Base-by-base conservation (phyloP, 2,329 filamentous ascomycete species). In the Pseudocercospora cruenta region DNA sequence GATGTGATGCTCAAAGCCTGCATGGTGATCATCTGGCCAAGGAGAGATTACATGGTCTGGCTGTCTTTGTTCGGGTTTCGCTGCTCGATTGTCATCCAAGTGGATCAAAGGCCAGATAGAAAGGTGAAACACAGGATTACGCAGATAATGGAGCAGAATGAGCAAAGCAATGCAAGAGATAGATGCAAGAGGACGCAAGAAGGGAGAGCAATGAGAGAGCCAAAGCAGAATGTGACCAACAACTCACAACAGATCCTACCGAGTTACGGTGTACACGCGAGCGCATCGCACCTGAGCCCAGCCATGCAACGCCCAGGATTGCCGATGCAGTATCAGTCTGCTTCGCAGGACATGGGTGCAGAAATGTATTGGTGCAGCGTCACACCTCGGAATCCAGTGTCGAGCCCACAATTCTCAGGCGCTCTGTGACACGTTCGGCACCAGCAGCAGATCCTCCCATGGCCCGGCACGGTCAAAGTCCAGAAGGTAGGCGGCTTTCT, bases 241-340 rank as follows among this genome's bases (percentile, higher is more conserved):
- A 59, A 26, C 54, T 24, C 24, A 24, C 26, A 59, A 60, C 67
- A 63, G 45, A 58, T 47, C 59, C 64, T 62, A 62, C 60, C 60
- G 54, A 68, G 57, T 70, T 67, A 65, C 64, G 66, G 69, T 70
- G 69, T 67, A 66, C 60, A 70, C 64, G 61, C 66, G 64, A 66
- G 66, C 64, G 62, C 64, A 62, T 63, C 64, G 49, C 62, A 43
- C 51, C 64, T 64, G 58, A 55, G 16, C 58, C 55, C 62, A 63
- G 67, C 65, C 62, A 67, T 65, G 64, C 62, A 62, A 62, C 62
- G 59, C 54, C 55, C 62, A 63, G 58, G 55, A 63, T 43, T 51
- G 62, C 55, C 62, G 62, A 63, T 60, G 63, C 65, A 58, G 67
- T 53, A 36, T 39, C 28, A 55, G 53, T 51, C 43, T 45, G 63